Conservation (phyloP, 1,284 basidiomycete genomes). For the Tilletiopsis washingtonensis region DNA sequence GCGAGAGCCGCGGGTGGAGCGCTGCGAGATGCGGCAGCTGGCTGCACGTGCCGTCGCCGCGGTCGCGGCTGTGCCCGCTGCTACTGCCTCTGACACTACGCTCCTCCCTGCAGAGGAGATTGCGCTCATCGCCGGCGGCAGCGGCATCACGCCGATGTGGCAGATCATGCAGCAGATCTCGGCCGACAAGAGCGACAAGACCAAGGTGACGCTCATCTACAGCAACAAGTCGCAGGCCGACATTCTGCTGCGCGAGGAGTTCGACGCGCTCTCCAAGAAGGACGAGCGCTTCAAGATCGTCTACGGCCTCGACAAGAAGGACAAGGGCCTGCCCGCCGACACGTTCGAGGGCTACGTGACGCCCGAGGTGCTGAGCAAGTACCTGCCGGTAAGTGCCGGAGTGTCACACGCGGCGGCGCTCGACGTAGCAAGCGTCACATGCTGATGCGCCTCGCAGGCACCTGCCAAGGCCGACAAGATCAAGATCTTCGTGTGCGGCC, state of each 20-base stretch:
- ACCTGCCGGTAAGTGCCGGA: constrained; percentile 54
- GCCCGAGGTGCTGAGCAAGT: constrained; percentile 62
- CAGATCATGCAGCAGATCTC: constrained; percentile 48
- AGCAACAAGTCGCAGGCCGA: constrained; percentile 84
- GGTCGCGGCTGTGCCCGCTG: too few species aligned
- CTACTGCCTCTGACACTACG: too few species aligned
- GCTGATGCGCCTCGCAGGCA: constrained; percentile 42
- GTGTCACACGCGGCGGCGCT: neutral
- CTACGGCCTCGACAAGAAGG: constrained; percentile 76
- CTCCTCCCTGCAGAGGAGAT: too few species aligned
- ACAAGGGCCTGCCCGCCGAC: constrained; percentile 19
- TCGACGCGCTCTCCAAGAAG: constrained; percentile 54
- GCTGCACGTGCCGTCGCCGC: too few species aligned
- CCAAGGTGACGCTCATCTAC: constrained; percentile 87
- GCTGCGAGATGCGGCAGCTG: too few species aligned
- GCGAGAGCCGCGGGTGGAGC: too few species aligned
- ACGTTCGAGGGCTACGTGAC: constrained; percentile 55
- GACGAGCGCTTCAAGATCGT: constrained; percentile 62
- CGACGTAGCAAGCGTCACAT: neutral
- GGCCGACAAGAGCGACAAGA: constrained; percentile 67
- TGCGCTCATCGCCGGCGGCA: constrained; percentile 82
- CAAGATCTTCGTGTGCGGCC: constrained; percentile 80
- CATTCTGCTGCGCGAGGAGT: constrained; percentile 75
- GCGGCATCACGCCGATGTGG: constrained; percentile 57
- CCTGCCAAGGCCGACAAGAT: constrained; percentile 67